phyloP scores from a whole-genome alignment of 1,139 yeast species.

The Magnusiomyces fungicola region DNA sequence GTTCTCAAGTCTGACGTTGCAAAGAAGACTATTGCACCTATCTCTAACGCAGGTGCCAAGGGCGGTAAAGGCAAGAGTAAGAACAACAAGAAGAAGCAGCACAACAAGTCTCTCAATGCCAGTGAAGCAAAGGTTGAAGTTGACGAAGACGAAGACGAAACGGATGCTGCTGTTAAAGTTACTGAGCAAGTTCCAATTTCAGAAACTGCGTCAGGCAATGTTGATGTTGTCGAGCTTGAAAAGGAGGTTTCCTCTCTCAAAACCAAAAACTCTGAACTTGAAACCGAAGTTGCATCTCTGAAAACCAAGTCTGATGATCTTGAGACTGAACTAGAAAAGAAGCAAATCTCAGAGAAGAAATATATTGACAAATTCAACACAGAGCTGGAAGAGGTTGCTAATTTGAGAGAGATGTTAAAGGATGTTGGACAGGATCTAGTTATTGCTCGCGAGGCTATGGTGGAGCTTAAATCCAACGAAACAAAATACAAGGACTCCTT shows the following conservation, averaged over 20 bases:
- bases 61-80: too few species aligned
- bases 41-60: too few species aligned
- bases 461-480: slow-evolving; percentile 1
- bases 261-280: neutral
- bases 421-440: slow-evolving; percentile 74
- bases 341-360: slow-evolving; percentile 44
- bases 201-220: neutral
- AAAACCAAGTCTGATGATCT: slow-evolving; percentile 1
- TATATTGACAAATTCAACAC: slow-evolving; percentile 4
- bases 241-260: neutral
- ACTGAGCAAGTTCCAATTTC: slow-evolving; percentile 1
- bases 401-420: slow-evolving; percentile 61
- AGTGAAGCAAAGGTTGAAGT: too few species aligned
- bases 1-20: slow-evolving; percentile 3
- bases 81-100: slow-evolving; percentile 7
- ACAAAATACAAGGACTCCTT: neutral
- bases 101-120: too few species aligned
- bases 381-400: slow-evolving; percentile 48
- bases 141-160: slow-evolving; percentile 7
- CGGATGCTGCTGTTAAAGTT: slow-evolving; percentile 5
- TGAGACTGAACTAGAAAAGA: slow-evolving; percentile 41
- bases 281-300: neutral
- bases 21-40: too few species aligned
- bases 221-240: neutral
- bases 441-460: slow-evolving; percentile 13